A percentile compares a stretch with the other conserved stretches of the same genome.
Evolutionary conservation across 768 basidiomycete genomes (phyloP).

Genomic region (Collybia sp.): DNA sequence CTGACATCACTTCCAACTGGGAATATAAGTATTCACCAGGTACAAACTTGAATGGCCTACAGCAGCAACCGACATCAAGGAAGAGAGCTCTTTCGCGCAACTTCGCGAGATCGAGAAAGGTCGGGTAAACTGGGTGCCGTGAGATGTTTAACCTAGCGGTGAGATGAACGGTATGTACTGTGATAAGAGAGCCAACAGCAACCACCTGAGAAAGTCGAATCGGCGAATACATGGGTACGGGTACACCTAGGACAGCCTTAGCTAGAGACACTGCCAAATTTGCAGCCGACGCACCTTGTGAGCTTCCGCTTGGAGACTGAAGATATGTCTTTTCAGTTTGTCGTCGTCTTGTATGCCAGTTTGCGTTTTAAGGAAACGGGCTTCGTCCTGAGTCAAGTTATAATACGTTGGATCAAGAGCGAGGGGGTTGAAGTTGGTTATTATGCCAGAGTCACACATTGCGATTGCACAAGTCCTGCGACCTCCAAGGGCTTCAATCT

Average conservation of each 20-base stretch:
- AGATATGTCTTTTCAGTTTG: slow-evolving; percentile 14
- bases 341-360: slow-evolving; percentile 14
- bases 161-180: neutral
- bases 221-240: slow-evolving; percentile 26
- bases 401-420: slow-evolving; percentile 1
- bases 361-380: slow-evolving; percentile 11
- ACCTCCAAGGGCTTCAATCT: too few relatives aligned
- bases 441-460: too few relatives aligned
- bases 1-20: slow-evolving; percentile 28
- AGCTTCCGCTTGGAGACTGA: slow-evolving; percentile 9
- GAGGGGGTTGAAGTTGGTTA: too few relatives aligned
- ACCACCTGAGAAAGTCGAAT: slow-evolving; percentile 22
- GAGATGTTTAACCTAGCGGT: slow-evolving; percentile 28
- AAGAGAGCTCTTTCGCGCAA: slow-evolving; percentile 18
- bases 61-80: slow-evolving; percentile 30
- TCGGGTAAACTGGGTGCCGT: slow-evolving; percentile 20
- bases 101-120: slow-evolving; percentile 15
- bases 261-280: neutral
- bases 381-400: slow-evolving; percentile 3
- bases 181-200: neutral
- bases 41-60: slow-evolving; percentile 10
- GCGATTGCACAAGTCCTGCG: too few relatives aligned
- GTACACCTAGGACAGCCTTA: slow-evolving; percentile 13
- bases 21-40: neutral
- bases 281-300: slow-evolving; percentile 7